phyloP scores from a whole-genome alignment of 345 rosid genomes.

The Rhodamnia argentea region DNA sequence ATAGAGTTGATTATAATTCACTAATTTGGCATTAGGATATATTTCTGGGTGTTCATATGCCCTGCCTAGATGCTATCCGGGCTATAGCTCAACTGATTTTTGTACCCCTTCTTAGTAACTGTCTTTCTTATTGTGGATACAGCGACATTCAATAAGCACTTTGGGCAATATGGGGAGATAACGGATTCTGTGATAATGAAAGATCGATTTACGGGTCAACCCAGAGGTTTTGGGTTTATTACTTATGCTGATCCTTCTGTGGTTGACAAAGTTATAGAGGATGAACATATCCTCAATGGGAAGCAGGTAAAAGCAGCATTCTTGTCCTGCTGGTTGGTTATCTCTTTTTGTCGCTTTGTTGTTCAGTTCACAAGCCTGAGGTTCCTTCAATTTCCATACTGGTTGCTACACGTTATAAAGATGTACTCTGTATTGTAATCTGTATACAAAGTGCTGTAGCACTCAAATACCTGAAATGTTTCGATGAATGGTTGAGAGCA shows the following conservation, averaged over 20 bases:
- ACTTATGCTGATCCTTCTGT: slow-evolving; percentile 80
- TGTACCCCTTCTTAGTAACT: not conserved
- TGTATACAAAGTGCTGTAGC: not conserved
- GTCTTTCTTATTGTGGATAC: not conserved
- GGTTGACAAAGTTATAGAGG: slow-evolving; percentile 84
- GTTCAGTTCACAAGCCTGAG: too few species aligned
- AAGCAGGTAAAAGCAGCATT: slow-evolving; percentile 47
- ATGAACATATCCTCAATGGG: slow-evolving; percentile 59
- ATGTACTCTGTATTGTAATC: not conserved
- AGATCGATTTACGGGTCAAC: slow-evolving; percentile 75
- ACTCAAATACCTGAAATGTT: not conserved
- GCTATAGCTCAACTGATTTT: not conserved
- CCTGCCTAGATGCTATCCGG: not conserved
- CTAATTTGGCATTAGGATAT: not conserved
- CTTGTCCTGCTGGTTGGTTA: not conserved
- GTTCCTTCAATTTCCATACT: not conserved
- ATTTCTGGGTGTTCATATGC: not conserved
- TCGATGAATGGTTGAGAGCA: not conserved
- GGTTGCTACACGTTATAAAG: not conserved
- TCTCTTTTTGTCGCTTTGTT: not conserved
- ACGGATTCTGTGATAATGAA: slow-evolving; percentile 87
- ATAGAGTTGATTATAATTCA: not conserved
- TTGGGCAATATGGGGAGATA: slow-evolving; percentile 79
- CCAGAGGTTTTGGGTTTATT: slow-evolving; percentile 88
- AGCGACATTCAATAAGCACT: slow-evolving; percentile 70